Base-by-base conservation (phyloP, 2,329 filamentous ascomycete species). In the Colletotrichum falcatum region DNA sequence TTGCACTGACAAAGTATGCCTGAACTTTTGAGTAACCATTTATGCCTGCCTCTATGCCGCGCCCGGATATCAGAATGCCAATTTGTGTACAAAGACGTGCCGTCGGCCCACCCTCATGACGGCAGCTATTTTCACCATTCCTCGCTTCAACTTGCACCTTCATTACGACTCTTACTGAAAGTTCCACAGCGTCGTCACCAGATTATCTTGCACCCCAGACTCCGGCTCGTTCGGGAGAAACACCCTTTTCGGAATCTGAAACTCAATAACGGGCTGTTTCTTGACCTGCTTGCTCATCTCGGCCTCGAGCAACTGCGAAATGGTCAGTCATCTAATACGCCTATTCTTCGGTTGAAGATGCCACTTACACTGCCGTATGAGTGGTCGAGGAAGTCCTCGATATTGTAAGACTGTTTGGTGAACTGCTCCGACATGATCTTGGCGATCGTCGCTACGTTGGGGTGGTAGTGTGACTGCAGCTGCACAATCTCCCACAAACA, bases 381-480 rank as follows among this genome's bases (percentile, higher is more conserved):
- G 79, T 98, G 94, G 78, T 99, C 96, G 58, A 98, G 83, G 81
- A 99, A 99, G 78, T 99, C 96, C 78, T 99, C 96, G n/a, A 98
- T 83, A 75, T 94, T 96, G 81, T 98, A 99, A 3, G 92, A 88
- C 74, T 94, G 91, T 83, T 99, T 99, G 2, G 96, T 99, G 80
- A 98, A 99, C 79, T 98, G 96, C 82, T 98, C 94, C 2, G 93
- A 93, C 67, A 99, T 90, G 73, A 99, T 97, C 81, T 94, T 96
- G 54, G 94, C 92, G 74, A 99, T 90, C 3, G 95, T 96, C 0
- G 95, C 95, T 30, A 99, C 94, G 75, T 98, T 99, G 18, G 97
- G 96, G 78, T 99, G 96, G 81, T 97, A 98, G 80, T 99, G 97
- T 0, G 90, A 91, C 80, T 97, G 94, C 67, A 98, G 84, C 69